A percentile compares a stretch with the other conserved stretches of the same genome.
Conservation (phyloP, 78 protist genomes). For the Dictyostelium discoideum region DNA sequence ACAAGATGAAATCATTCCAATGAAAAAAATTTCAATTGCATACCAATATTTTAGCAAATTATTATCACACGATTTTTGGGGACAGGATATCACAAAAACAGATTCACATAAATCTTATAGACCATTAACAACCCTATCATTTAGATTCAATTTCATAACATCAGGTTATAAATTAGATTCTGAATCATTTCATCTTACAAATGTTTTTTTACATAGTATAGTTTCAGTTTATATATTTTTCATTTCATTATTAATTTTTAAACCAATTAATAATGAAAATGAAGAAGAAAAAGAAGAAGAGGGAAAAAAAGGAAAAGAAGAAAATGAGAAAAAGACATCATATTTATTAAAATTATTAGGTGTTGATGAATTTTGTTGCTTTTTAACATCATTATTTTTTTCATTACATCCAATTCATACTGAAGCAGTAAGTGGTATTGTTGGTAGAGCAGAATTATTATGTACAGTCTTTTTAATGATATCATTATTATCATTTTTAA, state of each 20-base stretch:
- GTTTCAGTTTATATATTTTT: conserved; percentile 26
- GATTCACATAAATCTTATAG: conserved; percentile 74
- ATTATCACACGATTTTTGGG: conserved; percentile 24
- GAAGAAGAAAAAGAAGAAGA: background rate
- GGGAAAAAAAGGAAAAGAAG: no score
- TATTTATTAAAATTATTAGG: background rate
- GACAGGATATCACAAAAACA: background rate
- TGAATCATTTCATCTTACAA: background rate
- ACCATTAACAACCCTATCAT: conserved; percentile 67
- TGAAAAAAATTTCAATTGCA: background rate
- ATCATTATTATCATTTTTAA: background rate
- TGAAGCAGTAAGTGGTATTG: conserved; percentile 82
- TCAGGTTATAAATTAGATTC: background rate
- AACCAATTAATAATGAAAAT: background rate
- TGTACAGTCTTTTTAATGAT: background rate
- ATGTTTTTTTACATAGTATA: conserved; percentile 6
- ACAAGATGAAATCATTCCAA: no score
- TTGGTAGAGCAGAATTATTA: conserved; percentile 80
- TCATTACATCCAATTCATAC: conserved; percentile 82
- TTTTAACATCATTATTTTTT: conserved; percentile 32
- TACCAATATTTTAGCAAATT: background rate
- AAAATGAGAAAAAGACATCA: background rate
- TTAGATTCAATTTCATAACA: conserved; percentile 23
- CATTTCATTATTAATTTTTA: background rate
- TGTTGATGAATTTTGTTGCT: conserved; percentile 4